Evolutionary conservation across 495 filamentous ascomycete species (phyloP), one percentile per base, ranked within the genome.

Genomic region (Astrothelium subdiscretum): DNA sequence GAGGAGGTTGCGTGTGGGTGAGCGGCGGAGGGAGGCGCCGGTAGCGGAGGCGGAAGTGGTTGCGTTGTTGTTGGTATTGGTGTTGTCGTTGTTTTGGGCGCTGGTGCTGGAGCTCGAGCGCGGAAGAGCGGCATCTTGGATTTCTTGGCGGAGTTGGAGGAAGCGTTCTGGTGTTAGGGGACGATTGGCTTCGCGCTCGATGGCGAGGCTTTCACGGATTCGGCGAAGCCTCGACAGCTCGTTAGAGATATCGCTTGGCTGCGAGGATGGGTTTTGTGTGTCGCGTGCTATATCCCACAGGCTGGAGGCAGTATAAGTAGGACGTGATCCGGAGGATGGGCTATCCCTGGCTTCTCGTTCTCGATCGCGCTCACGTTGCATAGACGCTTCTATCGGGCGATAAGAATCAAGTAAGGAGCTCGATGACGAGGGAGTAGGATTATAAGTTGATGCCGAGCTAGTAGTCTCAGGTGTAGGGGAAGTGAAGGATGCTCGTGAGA

Each of bases 381-480:
- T 75, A 27, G 74, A 71, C 29, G 71, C 73, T 66, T 77, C 70
- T 44, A 80, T 80, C 0, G 76, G 76, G 38, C 72, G 75, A 76
- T 76, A 80, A 22, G 78, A 71, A 57, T 78, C 75, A 20, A 54
- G 48, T 20, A 29, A 6, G 24, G 48, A 54, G 24, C 48, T 29
- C 20, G 48, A 54, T 29, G 48, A 54, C 5, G 48, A 54, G 20
- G 32, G 32, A 20, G 32, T 48, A 10, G 32, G 43, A 31, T 24
- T 29, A 43, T 26, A 31, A 31, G 58, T 31, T 15, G 65, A 48
- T 15, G 11, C 31, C 13, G 62, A 57, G 43, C 24, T 58, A n/a
- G 20, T 8, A 29, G 48, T n/a, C 5, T 54, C 48, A 29, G 63
- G 38, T 11, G 27, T 35, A 24, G 63, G 62, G 15, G 66, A 63